Conservation (phyloP, 2,329 filamentous ascomycete genomes). For the Ophiostoma sp. region DNA sequence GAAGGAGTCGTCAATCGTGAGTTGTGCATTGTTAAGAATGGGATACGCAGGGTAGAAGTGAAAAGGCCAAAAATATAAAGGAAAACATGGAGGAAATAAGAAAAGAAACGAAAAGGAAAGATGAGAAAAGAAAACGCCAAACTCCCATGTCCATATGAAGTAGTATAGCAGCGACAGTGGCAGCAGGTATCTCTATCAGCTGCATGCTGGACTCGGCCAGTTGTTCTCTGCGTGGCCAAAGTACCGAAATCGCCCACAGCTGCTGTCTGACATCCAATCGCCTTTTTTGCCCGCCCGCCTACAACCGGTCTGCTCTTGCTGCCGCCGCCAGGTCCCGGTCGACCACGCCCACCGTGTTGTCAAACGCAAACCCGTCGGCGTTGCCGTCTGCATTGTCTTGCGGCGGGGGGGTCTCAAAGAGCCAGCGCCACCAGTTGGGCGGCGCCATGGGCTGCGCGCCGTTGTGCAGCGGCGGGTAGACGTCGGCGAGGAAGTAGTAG, state of each 20-base stretch:
- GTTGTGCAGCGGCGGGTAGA: constrained; percentile 86
- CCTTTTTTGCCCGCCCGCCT: neutral
- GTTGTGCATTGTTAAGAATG: neutral
- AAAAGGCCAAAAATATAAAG: neutral
- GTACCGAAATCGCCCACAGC: too few relatives aligned
- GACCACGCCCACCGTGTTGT: constrained; percentile 49
- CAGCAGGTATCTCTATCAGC: neutral
- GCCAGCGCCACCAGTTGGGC: constrained; percentile 78
- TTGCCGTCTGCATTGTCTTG: constrained; percentile 28
- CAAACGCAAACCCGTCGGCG: constrained; percentile 43
- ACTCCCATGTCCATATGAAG: constrained; percentile 4
- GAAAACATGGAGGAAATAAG: neutral
- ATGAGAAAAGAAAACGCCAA: neutral
- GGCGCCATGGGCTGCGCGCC: constrained; percentile 83
- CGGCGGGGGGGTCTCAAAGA: constrained; percentile 62
- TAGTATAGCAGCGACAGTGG: neutral
- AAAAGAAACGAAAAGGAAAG: neutral
- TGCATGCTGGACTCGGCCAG: neutral
- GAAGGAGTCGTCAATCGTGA: neutral
- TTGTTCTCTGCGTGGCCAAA: too few relatives aligned
- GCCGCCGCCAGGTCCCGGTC: constrained; percentile 60
- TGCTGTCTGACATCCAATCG: neutral
- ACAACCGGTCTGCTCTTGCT: constrained; percentile 36
- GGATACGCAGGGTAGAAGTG: neutral
- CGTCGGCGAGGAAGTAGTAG: constrained; percentile 97